Conservation (phyloP, 2,329 filamentous ascomycete genomes). For the Cryphonectria naterciae region DNA sequence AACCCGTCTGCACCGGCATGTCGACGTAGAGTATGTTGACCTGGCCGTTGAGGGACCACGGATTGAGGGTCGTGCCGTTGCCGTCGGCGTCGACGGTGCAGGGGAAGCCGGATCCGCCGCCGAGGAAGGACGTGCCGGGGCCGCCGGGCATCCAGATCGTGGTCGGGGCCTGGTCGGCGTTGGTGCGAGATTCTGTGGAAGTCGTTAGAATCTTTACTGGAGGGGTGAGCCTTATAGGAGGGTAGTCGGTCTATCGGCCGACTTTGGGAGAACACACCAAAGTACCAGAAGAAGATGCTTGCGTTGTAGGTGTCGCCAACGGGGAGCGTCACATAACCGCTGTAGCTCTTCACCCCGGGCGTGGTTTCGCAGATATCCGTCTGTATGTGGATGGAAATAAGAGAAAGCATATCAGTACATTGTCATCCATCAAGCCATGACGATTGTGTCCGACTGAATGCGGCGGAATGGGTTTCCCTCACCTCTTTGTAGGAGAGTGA, state of each 20-base stretch:
- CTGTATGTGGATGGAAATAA: background rate
- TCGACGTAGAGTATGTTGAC: slow-evolving; percentile 74
- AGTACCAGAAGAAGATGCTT: slow-evolving; percentile 67
- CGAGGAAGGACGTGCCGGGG: slow-evolving; percentile 61
- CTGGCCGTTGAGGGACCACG: slow-evolving; percentile 65
- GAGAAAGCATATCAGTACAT: background rate
- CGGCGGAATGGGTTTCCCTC: background rate
- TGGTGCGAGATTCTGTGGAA: slow-evolving; percentile 48
- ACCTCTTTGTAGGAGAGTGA: slow-evolving; percentile 24
- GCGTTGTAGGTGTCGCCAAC: slow-evolving; percentile 50
- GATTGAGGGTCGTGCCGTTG: slow-evolving; percentile 56
- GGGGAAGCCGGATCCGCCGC: slow-evolving; percentile 55
- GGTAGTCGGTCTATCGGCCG: too few relatives aligned
- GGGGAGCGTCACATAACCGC: slow-evolving; percentile 60
- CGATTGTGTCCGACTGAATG: background rate
- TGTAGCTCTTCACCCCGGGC: slow-evolving; percentile 56
- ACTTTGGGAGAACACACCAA: slow-evolving; percentile 1
- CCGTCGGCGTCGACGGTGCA: slow-evolving; percentile 56
- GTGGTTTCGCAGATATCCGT: slow-evolving; percentile 59
- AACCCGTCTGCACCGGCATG: slow-evolving; percentile 52
- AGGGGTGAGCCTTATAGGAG: background rate
- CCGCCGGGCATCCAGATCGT: slow-evolving; percentile 67
- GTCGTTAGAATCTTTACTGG: background rate
- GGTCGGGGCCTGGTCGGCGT: slow-evolving; percentile 57
- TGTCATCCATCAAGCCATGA: too few relatives aligned